A percentile compares a stretch with the other conserved stretches of the same genome.
These are phyloP conservation scores for Chenopodium formosanum DNA, from an alignment of 148 eudicot genomes.

Conservation along the genomic window DNA sequence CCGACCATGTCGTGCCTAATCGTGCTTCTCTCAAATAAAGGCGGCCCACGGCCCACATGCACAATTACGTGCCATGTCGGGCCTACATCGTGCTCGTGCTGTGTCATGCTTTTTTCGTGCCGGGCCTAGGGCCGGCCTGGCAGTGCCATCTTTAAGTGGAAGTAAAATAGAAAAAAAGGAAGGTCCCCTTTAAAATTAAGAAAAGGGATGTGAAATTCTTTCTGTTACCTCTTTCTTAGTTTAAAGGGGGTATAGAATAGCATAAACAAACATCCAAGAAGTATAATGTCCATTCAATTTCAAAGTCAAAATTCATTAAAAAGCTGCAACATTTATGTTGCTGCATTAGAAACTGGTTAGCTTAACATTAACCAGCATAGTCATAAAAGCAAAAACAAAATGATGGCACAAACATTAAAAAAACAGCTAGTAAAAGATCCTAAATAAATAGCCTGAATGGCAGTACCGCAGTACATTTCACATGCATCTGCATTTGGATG, in stretches of 20 bases:
- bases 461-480: not conserved
- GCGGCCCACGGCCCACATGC: too few relatives aligned
- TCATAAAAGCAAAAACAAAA: not conserved
- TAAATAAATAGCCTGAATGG: not conserved
- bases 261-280: not conserved
- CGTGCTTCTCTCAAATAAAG: too few relatives aligned
- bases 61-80: too few relatives aligned
- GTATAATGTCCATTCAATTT: not conserved
- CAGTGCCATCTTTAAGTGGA: too few relatives aligned
- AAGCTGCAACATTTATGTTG: not conserved
- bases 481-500: not conserved
- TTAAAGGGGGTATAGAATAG: not conserved
- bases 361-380: not conserved
- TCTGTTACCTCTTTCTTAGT: too few relatives aligned
- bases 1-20: too few relatives aligned
- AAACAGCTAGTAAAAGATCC: not conserved
- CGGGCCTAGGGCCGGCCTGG: too few relatives aligned
- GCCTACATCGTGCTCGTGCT: too few relatives aligned
- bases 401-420: not conserved
- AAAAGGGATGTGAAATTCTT: too few relatives aligned
- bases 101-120: too few relatives aligned
- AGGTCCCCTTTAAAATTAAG: not conserved
- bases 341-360: not conserved
- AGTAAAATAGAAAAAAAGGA: not conserved
- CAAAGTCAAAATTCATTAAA: not conserved